Base-by-base conservation (phyloP, 2,329 filamentous ascomycete species). In the Alternaria arborescens region DNA sequence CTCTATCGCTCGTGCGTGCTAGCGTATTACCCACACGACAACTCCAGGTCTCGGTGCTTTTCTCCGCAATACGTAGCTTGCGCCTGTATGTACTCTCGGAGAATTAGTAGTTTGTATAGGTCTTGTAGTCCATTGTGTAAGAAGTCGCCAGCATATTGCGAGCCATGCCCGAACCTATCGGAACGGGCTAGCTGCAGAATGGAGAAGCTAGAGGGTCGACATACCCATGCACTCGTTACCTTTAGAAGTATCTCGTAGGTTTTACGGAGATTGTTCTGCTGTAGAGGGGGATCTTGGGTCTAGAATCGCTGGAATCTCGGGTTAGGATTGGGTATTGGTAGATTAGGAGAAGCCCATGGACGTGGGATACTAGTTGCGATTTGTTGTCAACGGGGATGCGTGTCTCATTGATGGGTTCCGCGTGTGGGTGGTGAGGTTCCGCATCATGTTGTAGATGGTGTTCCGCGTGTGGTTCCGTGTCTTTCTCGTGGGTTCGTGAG, bases 321-420 rank as follows among this genome's bases (percentile, higher is more conserved):
- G 8, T 4, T 16, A 4, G 34, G 16, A 18, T n/a, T 38, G 34
- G 6, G 16, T 16, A n/a, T 38, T 8, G 7, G 34, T 38, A 16
- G 34, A 3, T 8, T 16, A 16, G 6, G 16, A n/a, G 0, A 38
- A 0, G 1, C 6, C 32, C 0, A n/a, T 38, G 34, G 14, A 8
- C 0, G 16, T 38, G 16, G 5, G 0, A n/a, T 8, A 7, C n/a
- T 38, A 0, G 16, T 7, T 8, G 34, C 34, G 1, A 0, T 0
- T 38, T n/a, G 0, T 4, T 8, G 16, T 7, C 16, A 0, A n/a
- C 14, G 32, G 12, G 30, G 32, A 36, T 38, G 12, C 34, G 34
- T 7, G 16, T 38, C 16, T 38, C 12, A n/a, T n/a, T n/a, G 34
- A n/a, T 38, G 34, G 6, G 34, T n/a, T 38, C 34, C 34, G 34